Evolutionary conservation across 2,329 filamentous ascomycete genomes (phyloP).

Genomic region (Leptographium lundbergii): DNA sequence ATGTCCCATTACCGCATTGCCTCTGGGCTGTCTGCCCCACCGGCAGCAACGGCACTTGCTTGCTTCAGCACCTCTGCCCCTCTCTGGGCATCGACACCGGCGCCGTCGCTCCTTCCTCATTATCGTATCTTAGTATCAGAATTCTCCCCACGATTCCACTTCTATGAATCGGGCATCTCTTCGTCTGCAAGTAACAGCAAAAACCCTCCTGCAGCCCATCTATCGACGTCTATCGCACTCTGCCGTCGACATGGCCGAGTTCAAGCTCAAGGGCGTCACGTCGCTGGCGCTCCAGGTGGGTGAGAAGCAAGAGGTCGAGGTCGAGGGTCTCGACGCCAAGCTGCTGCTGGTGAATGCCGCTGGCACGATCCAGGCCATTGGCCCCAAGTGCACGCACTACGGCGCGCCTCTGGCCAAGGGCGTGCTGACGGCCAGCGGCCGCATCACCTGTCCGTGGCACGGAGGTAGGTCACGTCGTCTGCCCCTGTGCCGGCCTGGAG

Average conservation of each 20-base stretch:
- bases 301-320: conserved; percentile 78
- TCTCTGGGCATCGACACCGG: background rate
- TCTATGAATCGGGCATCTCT: background rate
- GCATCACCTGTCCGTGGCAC: conserved; percentile 92
- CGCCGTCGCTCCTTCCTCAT: background rate
- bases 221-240: conserved; percentile 6
- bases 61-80: background rate
- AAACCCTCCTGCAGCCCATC: background rate
- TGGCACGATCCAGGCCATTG: conserved; percentile 66
- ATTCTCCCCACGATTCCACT: background rate
- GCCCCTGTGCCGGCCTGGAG: no score
- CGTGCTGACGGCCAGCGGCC: conserved; percentile 67
- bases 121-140: no score
- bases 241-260: conserved; percentile 36
- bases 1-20: background rate
- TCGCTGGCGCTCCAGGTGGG: conserved; percentile 64
- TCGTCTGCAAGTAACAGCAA: background rate
- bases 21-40: background rate
- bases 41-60: background rate
- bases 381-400: conserved; percentile 75
- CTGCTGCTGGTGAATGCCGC: conserved; percentile 72
- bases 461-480: conserved; percentile 47
- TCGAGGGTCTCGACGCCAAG: conserved; percentile 84
- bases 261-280: conserved; percentile 63
- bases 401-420: conserved; percentile 82